Evolutionary conservation across 2,329 filamentous ascomycete genomes (phyloP), one percentile per base, ranked within the genome.

Genomic region (Huntiella savannae): DNA sequence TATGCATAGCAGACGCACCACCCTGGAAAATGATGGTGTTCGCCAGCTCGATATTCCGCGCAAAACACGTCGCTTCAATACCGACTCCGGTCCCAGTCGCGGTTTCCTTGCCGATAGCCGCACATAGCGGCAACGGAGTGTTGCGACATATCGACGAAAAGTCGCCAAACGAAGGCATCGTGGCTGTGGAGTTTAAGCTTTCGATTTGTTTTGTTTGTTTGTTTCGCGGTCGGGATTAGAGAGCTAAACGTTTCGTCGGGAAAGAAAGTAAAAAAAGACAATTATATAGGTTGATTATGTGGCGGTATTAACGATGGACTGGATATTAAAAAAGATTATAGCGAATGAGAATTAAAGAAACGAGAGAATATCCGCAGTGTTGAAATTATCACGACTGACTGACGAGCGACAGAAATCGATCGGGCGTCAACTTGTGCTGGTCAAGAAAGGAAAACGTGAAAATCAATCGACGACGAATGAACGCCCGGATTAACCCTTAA

Each of bases 21-120:
- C 79, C 84, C 64, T 96, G 79, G 61, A 98, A 98, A 58, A 98
- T 98, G 65, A 96, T 88, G 36, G 91, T 98, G 66, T 98, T 98
- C 54, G 87, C 91, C 54, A 96, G 64, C 63, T 95, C 87, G 62
- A 98, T 88, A 57, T 91, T 92, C 50, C 91, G 79, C 50, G 91
- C 83, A 65, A 88, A 96, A 69, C 91, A 98, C 58, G 78, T 75
- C 48, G 91, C 77, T 60, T 94, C 80, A 53, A 95, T 91, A 54
- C 86, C 83, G 10, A 79, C 73, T 48, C 73, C 71, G 54, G 70
- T 73, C 16, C 75, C 72, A 53, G 85, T 75, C 33, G 71, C 68
- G 28, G 77, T 77, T 55, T 80, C 74, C 40, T 79, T 73, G 13
- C 91, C 91, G 54, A 98, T 75, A 47, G 86, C 72, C 45, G 84